Base-by-base conservation (phyloP, 495 filamentous ascomycete species). In the Terfezia claveryi region DNA sequence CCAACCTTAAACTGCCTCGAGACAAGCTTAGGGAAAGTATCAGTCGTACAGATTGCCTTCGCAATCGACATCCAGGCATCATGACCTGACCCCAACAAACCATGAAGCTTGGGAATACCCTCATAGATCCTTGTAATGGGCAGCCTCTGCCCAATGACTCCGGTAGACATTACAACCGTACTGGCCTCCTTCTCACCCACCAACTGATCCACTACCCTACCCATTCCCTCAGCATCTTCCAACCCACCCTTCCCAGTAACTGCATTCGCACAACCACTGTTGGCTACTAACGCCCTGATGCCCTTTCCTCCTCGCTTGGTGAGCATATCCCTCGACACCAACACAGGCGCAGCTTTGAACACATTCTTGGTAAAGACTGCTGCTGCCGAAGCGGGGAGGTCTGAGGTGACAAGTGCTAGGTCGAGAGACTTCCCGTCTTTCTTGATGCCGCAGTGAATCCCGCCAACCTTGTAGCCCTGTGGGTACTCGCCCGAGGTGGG, bases 291-390 rank as follows among this genome's bases (percentile, higher is more conserved):
- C 23, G 82, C 80, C 54, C 80, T 76, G 55, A 96, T 74, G 0
- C 83, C 85, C 50, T 75, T 69, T 38, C 87, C 85, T 11, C 73
- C 69, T 56, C 77, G 74, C 56, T 71, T 71, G 59, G 78, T 68
- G 52, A 96, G 69, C 55, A 82, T 81, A 53, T 80, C 71, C 56
- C 79, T 74, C 64, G 82, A 86, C 53, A 92, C 81, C 49, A 85
- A 83, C 44, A 98, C 87, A 14, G 91, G 91, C 27, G 91, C 91
- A 20, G 91, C 91, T 66, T 94, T 88, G 71, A 96, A 99, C 68
- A 88, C 91, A 72, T 96, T 99, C 69, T 87, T 87, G 49, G 91
- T 99, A 72, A 95, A 92, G 10, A 96, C 91, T 4, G 87, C 89
- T 2, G 88, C 87, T 6, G 82, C 91, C n/a, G 85, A 77, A 68